A percentile compares a stretch with the other conserved stretches of the same genome.
These are phyloP conservation scores for Tricholoma sp. DNA, from an alignment of 768 basidiomycete species.

Conservation along the genomic window DNA sequence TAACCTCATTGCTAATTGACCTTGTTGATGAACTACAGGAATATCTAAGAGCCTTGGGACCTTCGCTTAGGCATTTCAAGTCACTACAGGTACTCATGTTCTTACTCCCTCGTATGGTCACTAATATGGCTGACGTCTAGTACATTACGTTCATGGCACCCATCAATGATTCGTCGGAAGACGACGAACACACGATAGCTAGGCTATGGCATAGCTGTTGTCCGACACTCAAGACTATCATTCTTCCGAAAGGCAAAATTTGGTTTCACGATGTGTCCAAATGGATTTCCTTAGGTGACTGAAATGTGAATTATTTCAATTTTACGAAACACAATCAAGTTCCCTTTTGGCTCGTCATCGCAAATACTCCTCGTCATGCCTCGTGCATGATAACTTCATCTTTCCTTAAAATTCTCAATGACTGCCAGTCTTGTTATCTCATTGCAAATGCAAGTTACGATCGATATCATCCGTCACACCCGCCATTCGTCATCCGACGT, in stretches of 20 bases:
- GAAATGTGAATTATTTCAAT: not conserved
- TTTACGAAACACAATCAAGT: too few species aligned
- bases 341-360: too few species aligned
- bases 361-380: too few species aligned
- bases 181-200: conserved; percentile 49
- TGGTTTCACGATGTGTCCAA: conserved; percentile 43
- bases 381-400: too few species aligned
- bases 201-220: conserved; percentile 51
- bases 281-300: conserved; percentile 7
- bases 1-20: not conserved
- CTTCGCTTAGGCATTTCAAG: conserved; percentile 38
- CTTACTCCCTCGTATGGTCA: not conserved
- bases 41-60: conserved; percentile 35
- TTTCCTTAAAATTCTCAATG: too few species aligned
- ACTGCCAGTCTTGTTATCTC: too few species aligned
- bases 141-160: conserved; percentile 62
- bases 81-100: conserved; percentile 25
- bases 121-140: conserved; percentile 17
- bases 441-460: too few species aligned
- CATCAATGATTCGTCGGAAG: conserved; percentile 19
- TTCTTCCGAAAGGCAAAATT: conserved; percentile 55
- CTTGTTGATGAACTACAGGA: conserved; percentile 24
- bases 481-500: too few species aligned
- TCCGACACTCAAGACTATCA: conserved; percentile 58
- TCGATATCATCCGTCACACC: too few species aligned